A percentile compares a stretch with the other conserved stretches of the same genome.
Evolutionary conservation across 2,329 filamentous ascomycete species (phyloP).

Genomic region (Diplodia corticola): DNA sequence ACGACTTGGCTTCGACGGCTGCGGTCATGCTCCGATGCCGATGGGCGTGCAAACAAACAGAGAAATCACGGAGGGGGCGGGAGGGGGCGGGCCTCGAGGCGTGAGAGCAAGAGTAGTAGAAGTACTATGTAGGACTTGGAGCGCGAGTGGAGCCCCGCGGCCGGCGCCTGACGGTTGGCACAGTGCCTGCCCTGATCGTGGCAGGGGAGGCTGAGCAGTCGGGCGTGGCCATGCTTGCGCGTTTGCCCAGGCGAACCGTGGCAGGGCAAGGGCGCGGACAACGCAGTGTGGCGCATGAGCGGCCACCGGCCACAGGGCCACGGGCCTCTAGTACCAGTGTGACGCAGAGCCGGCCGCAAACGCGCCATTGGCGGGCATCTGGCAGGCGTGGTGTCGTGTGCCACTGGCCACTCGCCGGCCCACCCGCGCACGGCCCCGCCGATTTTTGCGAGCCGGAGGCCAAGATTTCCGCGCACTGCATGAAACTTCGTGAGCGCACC

Average conservation of each 20-base stretch:
- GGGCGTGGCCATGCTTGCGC: constrained; percentile 13
- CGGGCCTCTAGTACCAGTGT: neutral
- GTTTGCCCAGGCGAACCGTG: constrained; percentile 2
- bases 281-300: constrained; percentile 6
- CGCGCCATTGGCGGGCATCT: neutral
- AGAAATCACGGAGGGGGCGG: neutral
- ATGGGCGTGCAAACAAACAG: neutral
- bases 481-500: constrained; percentile 9
- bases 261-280: neutral
- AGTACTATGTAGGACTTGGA: neutral
- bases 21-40: constrained; percentile 24
- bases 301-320: constrained; percentile 11
- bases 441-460: constrained; percentile 13
- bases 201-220: constrained; percentile 23
- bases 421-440: neutral
- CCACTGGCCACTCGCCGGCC: neutral
- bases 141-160: neutral
- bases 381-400: constrained; percentile 5
- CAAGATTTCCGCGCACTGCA: constrained; percentile 16
- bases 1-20: constrained; percentile 75
- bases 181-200: constrained; percentile 13
- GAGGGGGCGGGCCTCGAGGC: neutral
- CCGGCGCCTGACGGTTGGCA: constrained; percentile 7
- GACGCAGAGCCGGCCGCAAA: neutral
- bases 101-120: neutral